Conservation (phyloP, 176 grass and related monocot genomes). For the Carex scoparia region DNA sequence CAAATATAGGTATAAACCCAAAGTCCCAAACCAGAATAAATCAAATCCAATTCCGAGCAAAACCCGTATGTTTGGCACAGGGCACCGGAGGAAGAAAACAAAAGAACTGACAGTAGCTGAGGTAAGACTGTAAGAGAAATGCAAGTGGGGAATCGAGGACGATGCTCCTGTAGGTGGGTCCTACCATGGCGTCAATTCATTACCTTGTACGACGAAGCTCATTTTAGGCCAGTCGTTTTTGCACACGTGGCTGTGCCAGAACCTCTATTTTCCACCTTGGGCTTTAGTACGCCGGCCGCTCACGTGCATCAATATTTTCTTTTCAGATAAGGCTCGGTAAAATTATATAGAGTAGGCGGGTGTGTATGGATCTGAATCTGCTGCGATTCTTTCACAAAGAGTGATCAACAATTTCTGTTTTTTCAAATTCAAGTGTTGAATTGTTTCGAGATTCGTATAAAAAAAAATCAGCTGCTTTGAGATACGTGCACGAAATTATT, state of each 20-base stretch:
- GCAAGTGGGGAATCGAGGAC: conserved; percentile 28
- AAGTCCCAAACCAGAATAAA: no score
- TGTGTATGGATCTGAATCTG: no score
- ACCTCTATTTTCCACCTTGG: neutral
- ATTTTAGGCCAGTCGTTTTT: conserved; percentile 17
- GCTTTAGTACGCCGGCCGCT: conserved; percentile 2
- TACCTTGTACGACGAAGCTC: neutral
- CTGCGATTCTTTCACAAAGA: no score
- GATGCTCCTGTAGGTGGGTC: neutral
- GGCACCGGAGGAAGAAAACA: neutral
- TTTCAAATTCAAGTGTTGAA: no score
- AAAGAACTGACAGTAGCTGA: neutral
- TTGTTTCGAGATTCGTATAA: no score
- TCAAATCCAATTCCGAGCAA: no score
- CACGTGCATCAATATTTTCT: conserved; percentile 12
- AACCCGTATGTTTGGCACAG: no score
- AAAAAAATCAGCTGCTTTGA: no score
- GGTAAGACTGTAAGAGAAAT: neutral
- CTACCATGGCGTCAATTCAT: neutral
- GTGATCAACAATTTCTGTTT: no score
- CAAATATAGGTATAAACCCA: no score
- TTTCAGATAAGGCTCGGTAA: conserved; percentile 4
- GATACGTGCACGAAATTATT: no score
- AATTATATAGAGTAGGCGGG: no score
- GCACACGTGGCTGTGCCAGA: conserved; percentile 8